Evolutionary conservation across 2,329 filamentous ascomycete genomes (phyloP).

Genomic region (Exophiala sp.): DNA sequence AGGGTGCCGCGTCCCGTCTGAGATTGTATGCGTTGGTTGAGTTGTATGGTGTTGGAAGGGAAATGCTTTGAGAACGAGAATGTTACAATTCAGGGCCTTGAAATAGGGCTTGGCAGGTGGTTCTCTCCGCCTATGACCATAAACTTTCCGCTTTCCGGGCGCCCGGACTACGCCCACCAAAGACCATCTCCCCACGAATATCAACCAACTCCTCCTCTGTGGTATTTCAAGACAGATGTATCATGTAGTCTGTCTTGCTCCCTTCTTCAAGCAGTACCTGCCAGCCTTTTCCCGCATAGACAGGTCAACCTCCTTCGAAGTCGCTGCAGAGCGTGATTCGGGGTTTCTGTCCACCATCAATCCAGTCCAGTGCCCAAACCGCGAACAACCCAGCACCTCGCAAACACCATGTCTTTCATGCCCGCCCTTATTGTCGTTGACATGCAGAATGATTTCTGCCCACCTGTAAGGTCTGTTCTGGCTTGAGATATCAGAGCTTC

Average conservation of each 20-base stretch:
- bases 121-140: not conserved
- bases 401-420: constrained; percentile 34
- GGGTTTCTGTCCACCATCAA: too few relatives aligned
- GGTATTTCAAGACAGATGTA: too few relatives aligned
- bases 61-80: not conserved
- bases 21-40: not conserved
- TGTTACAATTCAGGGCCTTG: not conserved
- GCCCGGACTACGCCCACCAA: too few relatives aligned
- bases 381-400: not conserved
- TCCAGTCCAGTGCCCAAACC: too few relatives aligned
- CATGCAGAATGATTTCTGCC: constrained; percentile 92
- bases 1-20: not conserved
- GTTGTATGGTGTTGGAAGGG: not conserved
- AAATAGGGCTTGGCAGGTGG: not conserved
- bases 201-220: too few relatives aligned
- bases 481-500: not conserved
- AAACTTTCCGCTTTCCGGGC: too few relatives aligned
- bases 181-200: too few relatives aligned
- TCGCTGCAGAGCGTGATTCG: too few relatives aligned
- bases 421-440: constrained; percentile 74
- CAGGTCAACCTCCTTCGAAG: too few relatives aligned
- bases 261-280: too few relatives aligned
- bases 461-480: constrained; percentile 61
- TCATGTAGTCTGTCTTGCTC: too few relatives aligned
- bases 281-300: too few relatives aligned